Conservation (phyloP, 768 basidiomycete species). For the Rhodotorula taiwanensis region DNA sequence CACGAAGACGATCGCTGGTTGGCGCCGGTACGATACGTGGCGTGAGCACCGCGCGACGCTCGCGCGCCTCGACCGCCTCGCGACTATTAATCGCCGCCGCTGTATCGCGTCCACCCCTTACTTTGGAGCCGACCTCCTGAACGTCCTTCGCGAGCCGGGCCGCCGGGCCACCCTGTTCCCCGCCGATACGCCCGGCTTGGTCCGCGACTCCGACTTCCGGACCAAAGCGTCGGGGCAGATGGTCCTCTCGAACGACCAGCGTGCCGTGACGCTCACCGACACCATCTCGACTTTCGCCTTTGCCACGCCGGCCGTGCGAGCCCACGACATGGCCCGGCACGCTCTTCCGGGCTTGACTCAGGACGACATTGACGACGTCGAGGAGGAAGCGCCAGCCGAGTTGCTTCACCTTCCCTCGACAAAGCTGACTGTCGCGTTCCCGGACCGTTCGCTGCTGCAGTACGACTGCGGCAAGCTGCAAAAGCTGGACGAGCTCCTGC, state of each 20-base stretch:
- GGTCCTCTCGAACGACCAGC: conserved; percentile 60
- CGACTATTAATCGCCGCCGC: conserved; percentile 66
- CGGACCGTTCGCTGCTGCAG: conserved; percentile 77
- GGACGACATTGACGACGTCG: conserved; percentile 41
- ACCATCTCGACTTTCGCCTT: conserved; percentile 68
- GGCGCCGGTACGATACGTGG: conserved; percentile 52
- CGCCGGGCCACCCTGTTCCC: conserved; percentile 52
- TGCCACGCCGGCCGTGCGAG: conserved; percentile 69
- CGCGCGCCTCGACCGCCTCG: conserved; percentile 62
- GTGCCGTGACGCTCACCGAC: conserved; percentile 54
- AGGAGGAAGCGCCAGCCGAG: conserved; percentile 54
- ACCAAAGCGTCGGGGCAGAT: conserved; percentile 47
- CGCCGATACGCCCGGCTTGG: conserved; percentile 44
- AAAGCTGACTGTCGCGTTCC: conserved; percentile 87
- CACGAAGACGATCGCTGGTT: conserved; percentile 67
- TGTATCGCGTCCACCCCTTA: conserved; percentile 48
- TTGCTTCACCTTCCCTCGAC: conserved; percentile 65
- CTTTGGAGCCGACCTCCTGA: conserved; percentile 33
- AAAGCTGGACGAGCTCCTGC: conserved; percentile 66
- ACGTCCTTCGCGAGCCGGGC: conserved; percentile 24
- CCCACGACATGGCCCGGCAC: conserved; percentile 62
- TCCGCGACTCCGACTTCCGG: conserved; percentile 36
- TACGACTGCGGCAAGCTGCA: conserved; percentile 97
- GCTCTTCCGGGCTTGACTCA: conserved; percentile 51
- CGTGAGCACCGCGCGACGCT: conserved; percentile 53